Percentiles rank a stretch among this genome's conserved stretches.
Conservation (phyloP, 169 alveolate species). For the Cryptosporidium tyzzeri region DNA sequence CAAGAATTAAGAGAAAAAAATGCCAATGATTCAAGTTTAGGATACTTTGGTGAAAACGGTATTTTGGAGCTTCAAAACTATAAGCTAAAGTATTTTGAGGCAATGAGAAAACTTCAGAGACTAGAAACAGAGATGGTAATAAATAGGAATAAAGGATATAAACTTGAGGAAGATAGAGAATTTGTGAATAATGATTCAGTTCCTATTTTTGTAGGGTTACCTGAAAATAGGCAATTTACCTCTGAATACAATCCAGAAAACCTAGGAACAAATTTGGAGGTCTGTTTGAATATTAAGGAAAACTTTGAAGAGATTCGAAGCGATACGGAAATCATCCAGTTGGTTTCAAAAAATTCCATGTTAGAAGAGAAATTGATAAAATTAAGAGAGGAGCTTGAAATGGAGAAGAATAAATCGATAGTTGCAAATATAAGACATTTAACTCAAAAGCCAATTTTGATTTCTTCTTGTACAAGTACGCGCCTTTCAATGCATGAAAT, state of each 20-base stretch:
- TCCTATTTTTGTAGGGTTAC: slow-evolving; percentile 41
- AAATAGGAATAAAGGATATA: neutral
- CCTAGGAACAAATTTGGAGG: neutral
- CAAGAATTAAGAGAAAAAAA: slow-evolving; percentile 29
- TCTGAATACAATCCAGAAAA: neutral
- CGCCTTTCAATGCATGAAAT: slow-evolving; percentile 46
- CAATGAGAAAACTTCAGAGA: slow-evolving; percentile 39
- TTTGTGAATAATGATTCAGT: neutral
- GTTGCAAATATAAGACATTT: slow-evolving; percentile 54
- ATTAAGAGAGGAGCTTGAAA: slow-evolving; percentile 52
- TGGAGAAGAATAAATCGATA: slow-evolving; percentile 30
- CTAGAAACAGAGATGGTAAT: slow-evolving; percentile 47
- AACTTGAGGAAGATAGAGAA: neutral
- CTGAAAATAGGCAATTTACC: neutral
- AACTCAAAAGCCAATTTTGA: slow-evolving; percentile 60
- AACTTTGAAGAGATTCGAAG: neutral
- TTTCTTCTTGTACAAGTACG: slow-evolving; percentile 54
- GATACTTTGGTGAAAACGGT: slow-evolving; percentile 15
- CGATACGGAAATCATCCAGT: neutral
- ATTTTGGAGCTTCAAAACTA: slow-evolving; percentile 48
- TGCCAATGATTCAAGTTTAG: neutral
- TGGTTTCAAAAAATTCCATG: slow-evolving; percentile 29
- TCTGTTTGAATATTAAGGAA: slow-evolving; percentile 13
- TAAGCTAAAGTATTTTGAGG: slow-evolving; percentile 58
- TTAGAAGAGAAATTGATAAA: slow-evolving; percentile 15